A percentile compares a stretch with the other conserved stretches of the same genome.
Evolutionary conservation across 257 asterid species (phyloP).

Genomic region (Paraleonurus japonicus): DNA sequence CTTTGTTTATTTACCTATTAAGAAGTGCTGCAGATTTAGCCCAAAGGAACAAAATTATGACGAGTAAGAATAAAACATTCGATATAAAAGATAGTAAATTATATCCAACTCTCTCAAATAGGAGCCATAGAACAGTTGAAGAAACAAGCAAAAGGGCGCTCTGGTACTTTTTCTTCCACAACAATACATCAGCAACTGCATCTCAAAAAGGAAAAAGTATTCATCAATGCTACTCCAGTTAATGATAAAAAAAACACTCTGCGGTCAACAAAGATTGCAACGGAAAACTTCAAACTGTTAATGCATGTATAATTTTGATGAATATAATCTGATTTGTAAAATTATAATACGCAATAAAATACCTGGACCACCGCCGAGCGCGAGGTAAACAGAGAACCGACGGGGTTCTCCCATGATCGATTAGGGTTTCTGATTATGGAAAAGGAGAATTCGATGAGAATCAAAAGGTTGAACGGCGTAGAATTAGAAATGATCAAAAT

Average conservation of each 20-base stretch:
- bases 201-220: not conserved
- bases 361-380: constrained; percentile 79
- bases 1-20: constrained; percentile 53
- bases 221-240: not conserved
- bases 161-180: constrained; percentile 65
- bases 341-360: not conserved
- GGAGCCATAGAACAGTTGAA: constrained; percentile 65
- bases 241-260: not conserved
- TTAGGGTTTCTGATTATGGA: constrained; percentile 29
- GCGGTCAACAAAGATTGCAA: constrained; percentile 14
- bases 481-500: not conserved
- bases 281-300: not conserved
- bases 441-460: not conserved
- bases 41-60: constrained; percentile 71
- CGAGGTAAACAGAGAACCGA: constrained; percentile 46
- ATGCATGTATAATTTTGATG: constrained; percentile 3
- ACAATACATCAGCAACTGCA: constrained; percentile 78
- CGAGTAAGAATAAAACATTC: constrained; percentile 60
- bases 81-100: constrained; percentile 58
- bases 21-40: constrained; percentile 89
- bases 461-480: constrained; percentile 5
- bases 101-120: constrained; percentile 74
- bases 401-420: constrained; percentile 60
- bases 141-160: constrained; percentile 47
- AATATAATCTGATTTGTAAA: not conserved